Conservation (phyloP, 106 monocot species). For the Acorus calamus region DNA sequence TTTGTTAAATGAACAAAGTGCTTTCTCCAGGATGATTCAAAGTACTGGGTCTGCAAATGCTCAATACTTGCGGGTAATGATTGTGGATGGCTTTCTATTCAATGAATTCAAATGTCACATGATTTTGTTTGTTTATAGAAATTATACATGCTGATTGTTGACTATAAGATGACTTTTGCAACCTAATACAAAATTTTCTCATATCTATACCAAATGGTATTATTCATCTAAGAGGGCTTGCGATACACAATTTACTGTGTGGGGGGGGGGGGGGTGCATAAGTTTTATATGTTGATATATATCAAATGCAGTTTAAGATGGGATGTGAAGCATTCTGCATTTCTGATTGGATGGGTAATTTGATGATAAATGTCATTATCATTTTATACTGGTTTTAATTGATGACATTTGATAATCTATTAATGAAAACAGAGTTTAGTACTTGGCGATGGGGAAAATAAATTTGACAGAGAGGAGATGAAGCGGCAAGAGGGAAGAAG, state of each 20-base stretch:
- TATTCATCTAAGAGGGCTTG: no score
- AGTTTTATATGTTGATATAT: no score
- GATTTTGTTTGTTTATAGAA: neutral
- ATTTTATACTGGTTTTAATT: neutral
- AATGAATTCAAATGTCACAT: neutral
- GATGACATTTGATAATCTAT: neutral
- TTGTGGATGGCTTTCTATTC: no score
- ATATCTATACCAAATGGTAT: no score
- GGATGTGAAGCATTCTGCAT: no score
- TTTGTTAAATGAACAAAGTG: conserved; percentile 68
- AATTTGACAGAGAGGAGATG: conserved; percentile 32
- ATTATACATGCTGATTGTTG: neutral
- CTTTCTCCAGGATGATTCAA: conserved; percentile 94
- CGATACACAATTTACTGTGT: no score
- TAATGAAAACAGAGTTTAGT: conserved; percentile 52
- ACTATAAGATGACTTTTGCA: no score
- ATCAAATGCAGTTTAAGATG: no score
- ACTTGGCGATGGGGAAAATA: conserved; percentile 29
- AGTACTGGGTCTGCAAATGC: conserved; percentile 97
- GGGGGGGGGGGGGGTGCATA: no score
- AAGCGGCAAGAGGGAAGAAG: conserved; percentile 36
- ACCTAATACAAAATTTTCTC: no score
- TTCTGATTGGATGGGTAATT: no score
- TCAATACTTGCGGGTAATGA: conserved; percentile 75
- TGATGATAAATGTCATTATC: no score